Percentiles rank a stretch among this genome's conserved stretches.
These are phyloP conservation scores for Aspergillus fumigatiaffinis DNA, from an alignment of 2,329 filamentous ascomycete genomes.

Conservation along the genomic window DNA sequence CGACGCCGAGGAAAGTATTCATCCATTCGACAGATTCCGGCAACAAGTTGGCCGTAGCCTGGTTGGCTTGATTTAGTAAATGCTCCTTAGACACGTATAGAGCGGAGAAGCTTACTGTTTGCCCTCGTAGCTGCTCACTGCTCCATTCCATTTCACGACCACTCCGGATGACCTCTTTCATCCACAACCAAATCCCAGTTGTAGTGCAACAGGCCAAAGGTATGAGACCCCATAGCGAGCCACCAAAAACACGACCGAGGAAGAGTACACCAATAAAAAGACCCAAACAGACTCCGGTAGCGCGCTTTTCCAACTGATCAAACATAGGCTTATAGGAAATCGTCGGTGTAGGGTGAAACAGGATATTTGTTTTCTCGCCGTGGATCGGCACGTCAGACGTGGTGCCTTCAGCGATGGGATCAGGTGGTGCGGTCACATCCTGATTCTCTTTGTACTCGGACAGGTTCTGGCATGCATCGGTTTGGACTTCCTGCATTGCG, in stretches of 20 bases:
- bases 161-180: constrained; percentile 78
- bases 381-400: constrained; percentile 94
- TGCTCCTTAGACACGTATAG: not conserved
- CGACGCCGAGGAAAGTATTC: constrained; percentile 77
- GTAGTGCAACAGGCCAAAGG: constrained; percentile 68
- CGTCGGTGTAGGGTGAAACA: constrained; percentile 91
- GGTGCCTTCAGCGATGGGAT: constrained; percentile 73
- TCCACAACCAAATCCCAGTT: constrained; percentile 82
- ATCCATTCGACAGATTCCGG: constrained; percentile 96
- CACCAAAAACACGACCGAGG: constrained; percentile 75
- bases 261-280: constrained; percentile 72
- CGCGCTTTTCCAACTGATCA: constrained; percentile 67
- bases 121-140: constrained; percentile 77
- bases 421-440: constrained; percentile 86
- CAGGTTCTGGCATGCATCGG: constrained; percentile 65
- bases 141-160: constrained; percentile 84
- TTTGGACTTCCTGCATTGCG: constrained; percentile 56
- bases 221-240: constrained; percentile 69
- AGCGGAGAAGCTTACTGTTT: constrained; percentile 54
- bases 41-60: constrained; percentile 80
- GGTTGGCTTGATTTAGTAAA: not conserved
- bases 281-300: constrained; percentile 64
- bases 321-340: constrained; percentile 90
- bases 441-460: constrained; percentile 80
- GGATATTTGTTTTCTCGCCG: constrained; percentile 91